Conservation (phyloP, 352 stramenopile genomes). For the Pythium pectinolyticum region DNA sequence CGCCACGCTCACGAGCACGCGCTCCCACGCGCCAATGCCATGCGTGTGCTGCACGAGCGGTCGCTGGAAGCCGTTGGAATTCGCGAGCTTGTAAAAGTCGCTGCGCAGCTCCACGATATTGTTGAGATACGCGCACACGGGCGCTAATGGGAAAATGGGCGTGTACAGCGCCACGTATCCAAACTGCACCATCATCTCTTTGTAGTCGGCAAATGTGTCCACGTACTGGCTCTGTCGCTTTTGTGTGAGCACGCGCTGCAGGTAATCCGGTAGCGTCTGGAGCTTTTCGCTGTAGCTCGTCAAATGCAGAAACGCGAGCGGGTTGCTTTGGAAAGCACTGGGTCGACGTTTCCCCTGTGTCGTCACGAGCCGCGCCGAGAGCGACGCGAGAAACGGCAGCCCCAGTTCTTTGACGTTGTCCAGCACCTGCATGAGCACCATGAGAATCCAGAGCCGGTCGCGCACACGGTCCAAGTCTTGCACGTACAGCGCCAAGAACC, state of each 20-base stretch:
- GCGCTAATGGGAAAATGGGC: slow-evolving; percentile 89
- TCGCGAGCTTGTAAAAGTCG: slow-evolving; percentile 91
- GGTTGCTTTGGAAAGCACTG: slow-evolving; percentile 1
- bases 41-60: slow-evolving; percentile 87
- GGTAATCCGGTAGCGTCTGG: slow-evolving; percentile 24
- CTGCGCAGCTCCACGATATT: slow-evolving; percentile 90
- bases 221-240: slow-evolving; percentile 61
- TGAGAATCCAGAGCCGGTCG: slow-evolving; percentile 65
- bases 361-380: slow-evolving; percentile 45
- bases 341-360: slow-evolving; percentile 40
- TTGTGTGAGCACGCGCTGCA: slow-evolving; percentile 60
- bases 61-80: slow-evolving; percentile 83
- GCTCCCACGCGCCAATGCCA: slow-evolving; percentile 92
- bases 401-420: slow-evolving; percentile 76
- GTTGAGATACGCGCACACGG: slow-evolving; percentile 89
- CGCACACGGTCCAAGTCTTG: slow-evolving; percentile 54
- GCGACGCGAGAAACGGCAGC: slow-evolving; percentile 47
- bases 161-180: slow-evolving; percentile 92
- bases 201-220: slow-evolving; percentile 73
- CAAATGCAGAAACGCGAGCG: slow-evolving; percentile 8
- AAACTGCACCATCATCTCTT: slow-evolving; percentile 90
- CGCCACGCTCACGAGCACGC: slow-evolving; percentile 91
- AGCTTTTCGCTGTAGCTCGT: background rate
- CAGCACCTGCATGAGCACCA: slow-evolving; percentile 61
- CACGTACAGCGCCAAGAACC: slow-evolving; percentile 69